Conservation (phyloP, 2,329 filamentous ascomycete genomes). For the Ceratocystis colombiana region DNA sequence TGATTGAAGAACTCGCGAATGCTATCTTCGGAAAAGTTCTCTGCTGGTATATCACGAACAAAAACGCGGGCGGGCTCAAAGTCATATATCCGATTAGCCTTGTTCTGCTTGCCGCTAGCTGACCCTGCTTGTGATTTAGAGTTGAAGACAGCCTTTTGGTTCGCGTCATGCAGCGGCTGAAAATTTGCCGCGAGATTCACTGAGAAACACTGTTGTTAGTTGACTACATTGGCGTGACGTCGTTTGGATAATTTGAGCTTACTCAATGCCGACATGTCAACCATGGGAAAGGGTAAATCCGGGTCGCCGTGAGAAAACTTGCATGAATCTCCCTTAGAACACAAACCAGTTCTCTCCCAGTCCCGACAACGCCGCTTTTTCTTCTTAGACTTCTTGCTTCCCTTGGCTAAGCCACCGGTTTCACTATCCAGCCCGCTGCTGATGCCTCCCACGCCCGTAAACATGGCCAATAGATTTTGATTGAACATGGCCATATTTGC, state of each 20-base stretch:
- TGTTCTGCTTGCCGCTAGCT: conserved; percentile 40
- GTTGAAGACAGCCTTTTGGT: conserved; percentile 27
- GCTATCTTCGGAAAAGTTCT: conserved; percentile 54
- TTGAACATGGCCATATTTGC: conserved; percentile 24
- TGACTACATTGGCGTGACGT: background rate
- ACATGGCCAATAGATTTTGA: conserved; percentile 23
- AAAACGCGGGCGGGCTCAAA: conserved; percentile 57
- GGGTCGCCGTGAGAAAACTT: conserved; percentile 15
- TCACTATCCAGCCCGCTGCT: background rate
- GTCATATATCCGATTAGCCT: conserved; percentile 53
- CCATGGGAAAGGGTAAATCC: conserved; percentile 3
- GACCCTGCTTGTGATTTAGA: conserved; percentile 31
- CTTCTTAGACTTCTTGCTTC: conserved; percentile 18
- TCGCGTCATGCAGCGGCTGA: conserved; percentile 25
- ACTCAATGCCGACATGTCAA: conserved; percentile 19
- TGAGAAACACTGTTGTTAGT: conserved; percentile 3
- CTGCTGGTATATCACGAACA: conserved; percentile 66
- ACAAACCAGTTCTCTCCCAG: conserved; percentile 17
- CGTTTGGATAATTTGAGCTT: conserved; percentile 4
- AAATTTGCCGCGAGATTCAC: conserved; percentile 3
- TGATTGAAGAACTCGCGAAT: conserved; percentile 60
- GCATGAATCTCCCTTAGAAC: conserved; percentile 20
- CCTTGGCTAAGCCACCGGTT: conserved; percentile 7
- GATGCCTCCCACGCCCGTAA: conserved; percentile 12
- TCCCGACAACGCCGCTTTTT: conserved; percentile 21